phyloP scores from a whole-genome alignment of 345 rosid species.

The Ceriops tagal region DNA sequence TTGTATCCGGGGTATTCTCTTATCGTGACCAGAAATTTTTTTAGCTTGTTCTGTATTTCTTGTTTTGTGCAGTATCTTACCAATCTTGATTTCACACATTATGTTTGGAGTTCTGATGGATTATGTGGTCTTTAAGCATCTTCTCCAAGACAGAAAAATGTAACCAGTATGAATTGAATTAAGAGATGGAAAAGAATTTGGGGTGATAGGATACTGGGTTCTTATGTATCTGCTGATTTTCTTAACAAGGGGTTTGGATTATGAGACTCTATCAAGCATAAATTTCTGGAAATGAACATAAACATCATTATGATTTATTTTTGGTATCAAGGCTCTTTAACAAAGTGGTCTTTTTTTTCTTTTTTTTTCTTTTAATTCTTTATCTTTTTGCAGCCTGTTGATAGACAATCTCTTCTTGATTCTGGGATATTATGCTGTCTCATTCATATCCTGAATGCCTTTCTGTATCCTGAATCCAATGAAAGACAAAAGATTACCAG shows the following conservation, averaged over 20 bases:
- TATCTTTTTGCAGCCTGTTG: constrained; percentile 68
- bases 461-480: constrained; percentile 56
- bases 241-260: neutral
- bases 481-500: constrained; percentile 29
- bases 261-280: too few relatives aligned
- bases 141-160: neutral
- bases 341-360: neutral
- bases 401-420: constrained; percentile 95
- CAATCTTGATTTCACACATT: neutral
- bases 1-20: constrained; percentile 85
- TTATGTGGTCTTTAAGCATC: neutral
- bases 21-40: neutral
- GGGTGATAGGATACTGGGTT: neutral
- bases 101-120: neutral
- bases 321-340: neutral
- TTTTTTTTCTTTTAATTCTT: neutral
- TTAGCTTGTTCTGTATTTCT: neutral
- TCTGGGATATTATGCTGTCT: constrained; percentile 99
- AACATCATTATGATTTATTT: neutral
- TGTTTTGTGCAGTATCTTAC: neutral
- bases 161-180: neutral
- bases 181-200: neutral
- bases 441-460: constrained; percentile 71
- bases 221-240: neutral
- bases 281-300: neutral